These are phyloP conservation scores for Rhytidhysteron rufulum DNA, from an alignment of 2,329 filamentous ascomycete genomes.

Conservation along the genomic window DNA sequence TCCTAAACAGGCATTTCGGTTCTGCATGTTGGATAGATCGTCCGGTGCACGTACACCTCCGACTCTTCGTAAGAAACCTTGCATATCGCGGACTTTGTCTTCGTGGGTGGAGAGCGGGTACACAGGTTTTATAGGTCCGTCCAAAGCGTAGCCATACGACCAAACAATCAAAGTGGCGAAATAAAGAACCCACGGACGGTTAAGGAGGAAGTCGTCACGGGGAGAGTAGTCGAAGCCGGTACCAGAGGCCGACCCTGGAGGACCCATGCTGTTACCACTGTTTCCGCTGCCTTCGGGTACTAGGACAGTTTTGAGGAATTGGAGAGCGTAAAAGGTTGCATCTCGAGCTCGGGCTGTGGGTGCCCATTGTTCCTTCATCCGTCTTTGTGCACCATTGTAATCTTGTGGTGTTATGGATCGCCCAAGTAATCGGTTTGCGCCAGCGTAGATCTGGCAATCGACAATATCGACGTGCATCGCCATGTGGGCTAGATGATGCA, in stretches of 20 bases:
- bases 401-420: slow-evolving; percentile 80
- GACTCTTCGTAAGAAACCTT: slow-evolving; percentile 68
- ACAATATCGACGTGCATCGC: slow-evolving; percentile 96
- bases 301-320: slow-evolving; percentile 82
- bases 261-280: slow-evolving; percentile 40
- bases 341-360: slow-evolving; percentile 83
- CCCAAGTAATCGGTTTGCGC: slow-evolving; percentile 79
- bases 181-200: slow-evolving; percentile 93
- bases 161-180: slow-evolving; percentile 90
- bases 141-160: slow-evolving; percentile 89
- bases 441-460: slow-evolving; percentile 95
- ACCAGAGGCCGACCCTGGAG: slow-evolving; percentile 22
- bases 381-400: slow-evolving; percentile 70
- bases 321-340: slow-evolving; percentile 86
- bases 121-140: slow-evolving; percentile 64
- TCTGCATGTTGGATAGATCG: slow-evolving; percentile 67
- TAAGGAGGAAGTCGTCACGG: slow-evolving; percentile 82
- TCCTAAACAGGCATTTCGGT: slow-evolving; percentile 79
- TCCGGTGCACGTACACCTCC: slow-evolving; percentile 71
- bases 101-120: slow-evolving; percentile 55
- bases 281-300: no score
- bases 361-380: slow-evolving; percentile 88
- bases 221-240: slow-evolving; percentile 62
- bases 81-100: slow-evolving; percentile 74
- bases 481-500: slow-evolving; percentile 95